Percentiles rank a stretch among this genome's conserved stretches.
Conservation (phyloP, 2,329 filamentous ascomycete genomes). For the Trichoderma hamatum region DNA sequence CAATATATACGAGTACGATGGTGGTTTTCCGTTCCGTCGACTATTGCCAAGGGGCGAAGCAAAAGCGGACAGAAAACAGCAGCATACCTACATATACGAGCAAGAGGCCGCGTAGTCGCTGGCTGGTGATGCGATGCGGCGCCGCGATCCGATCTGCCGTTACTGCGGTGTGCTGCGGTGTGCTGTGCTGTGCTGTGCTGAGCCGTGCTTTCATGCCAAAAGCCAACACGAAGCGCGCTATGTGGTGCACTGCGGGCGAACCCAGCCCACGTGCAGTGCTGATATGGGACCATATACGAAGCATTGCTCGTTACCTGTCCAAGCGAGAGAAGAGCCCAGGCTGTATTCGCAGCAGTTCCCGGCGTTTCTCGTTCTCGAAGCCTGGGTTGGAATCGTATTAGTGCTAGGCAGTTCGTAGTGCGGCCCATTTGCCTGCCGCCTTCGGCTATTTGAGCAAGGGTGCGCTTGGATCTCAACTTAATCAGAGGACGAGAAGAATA, state of each 20-base stretch:
- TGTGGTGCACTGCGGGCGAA: no score
- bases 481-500: not conserved
- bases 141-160: constrained; percentile 1
- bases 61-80: not conserved
- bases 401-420: not conserved
- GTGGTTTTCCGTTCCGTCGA: not conserved
- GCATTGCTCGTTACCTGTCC: not conserved
- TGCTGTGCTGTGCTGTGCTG: not conserved
- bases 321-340: not conserved
- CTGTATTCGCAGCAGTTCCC: not conserved
- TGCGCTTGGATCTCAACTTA: constrained; percentile 19
- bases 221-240: constrained; percentile 3
- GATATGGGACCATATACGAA: not conserved
- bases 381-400: not conserved
- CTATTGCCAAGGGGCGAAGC: not conserved
- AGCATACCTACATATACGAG: constrained; percentile 8
- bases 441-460: not conserved
- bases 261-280: not conserved
- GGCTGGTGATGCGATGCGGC: not conserved
- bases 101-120: not conserved
- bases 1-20: constrained; percentile 10
- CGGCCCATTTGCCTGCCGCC: not conserved
- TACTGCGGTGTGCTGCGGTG: no score
- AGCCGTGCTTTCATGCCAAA: not conserved
- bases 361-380: constrained; percentile 13